Percentiles rank a stretch among this genome's conserved stretches.
These are phyloP conservation scores for Cicer arietinum DNA, from an alignment of 306 rosid genomes.

Conservation along the genomic window DNA sequence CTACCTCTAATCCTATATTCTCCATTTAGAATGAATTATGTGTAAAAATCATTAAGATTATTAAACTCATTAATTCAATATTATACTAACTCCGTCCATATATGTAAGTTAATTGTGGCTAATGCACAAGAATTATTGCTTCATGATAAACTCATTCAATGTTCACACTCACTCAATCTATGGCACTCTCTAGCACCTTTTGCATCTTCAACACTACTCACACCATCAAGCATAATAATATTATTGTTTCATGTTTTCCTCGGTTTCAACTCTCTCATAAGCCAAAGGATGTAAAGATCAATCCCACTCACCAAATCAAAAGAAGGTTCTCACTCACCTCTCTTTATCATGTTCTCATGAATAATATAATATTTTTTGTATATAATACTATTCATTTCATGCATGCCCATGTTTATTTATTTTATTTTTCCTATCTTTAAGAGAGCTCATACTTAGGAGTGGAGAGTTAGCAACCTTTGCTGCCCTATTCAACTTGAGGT, in stretches of 20 bases:
- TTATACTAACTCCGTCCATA: too few relatives aligned
- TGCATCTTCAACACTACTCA: constrained; percentile 17
- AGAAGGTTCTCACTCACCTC: constrained; percentile 55
- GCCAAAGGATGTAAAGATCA: constrained; percentile 9
- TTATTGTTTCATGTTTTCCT: background rate
- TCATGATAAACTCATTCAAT: background rate
- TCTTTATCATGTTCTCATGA: background rate
- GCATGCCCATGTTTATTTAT: background rate
- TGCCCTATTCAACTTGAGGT: constrained; percentile 71
- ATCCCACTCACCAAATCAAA: constrained; percentile 47
- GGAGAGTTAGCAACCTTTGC: constrained; percentile 72
- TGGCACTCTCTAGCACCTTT: constrained; percentile 29
- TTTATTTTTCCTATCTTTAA: constrained; percentile 28
- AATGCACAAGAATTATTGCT: too few relatives aligned
- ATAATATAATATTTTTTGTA: background rate
- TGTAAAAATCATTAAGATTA: too few relatives aligned
- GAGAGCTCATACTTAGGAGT: constrained; percentile 64
- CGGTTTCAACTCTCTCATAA: constrained; percentile 38
- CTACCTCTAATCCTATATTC: too few relatives aligned
- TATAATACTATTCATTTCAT: background rate
- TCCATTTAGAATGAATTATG: too few relatives aligned
- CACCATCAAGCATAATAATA: background rate
- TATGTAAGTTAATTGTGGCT: too few relatives aligned
- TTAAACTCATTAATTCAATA: too few relatives aligned
- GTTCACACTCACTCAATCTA: background rate